These are phyloP conservation scores for Suillus luteus DNA, from an alignment of 768 basidiomycete genomes.

Conservation along the genomic window DNA sequence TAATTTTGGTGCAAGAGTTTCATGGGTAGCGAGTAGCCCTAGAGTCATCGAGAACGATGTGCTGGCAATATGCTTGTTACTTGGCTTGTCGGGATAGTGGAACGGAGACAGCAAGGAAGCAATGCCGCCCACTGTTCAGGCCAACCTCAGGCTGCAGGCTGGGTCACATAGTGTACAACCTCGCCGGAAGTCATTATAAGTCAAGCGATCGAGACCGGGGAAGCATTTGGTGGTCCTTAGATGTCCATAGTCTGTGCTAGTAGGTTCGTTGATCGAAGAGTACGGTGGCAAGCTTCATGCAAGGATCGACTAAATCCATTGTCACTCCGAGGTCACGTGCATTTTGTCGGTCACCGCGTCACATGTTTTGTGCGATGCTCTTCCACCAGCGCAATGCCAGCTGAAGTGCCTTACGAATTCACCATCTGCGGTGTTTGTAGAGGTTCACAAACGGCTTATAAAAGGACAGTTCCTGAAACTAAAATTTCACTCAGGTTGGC, in stretches of 20 bases:
- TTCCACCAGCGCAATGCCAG: too few relatives aligned
- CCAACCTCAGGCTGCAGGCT: neutral
- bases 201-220: neutral
- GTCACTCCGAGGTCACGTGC: too few relatives aligned
- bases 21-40: neutral
- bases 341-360: too few relatives aligned
- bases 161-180: neutral
- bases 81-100: neutral
- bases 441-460: neutral
- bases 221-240: neutral
- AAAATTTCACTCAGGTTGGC: neutral
- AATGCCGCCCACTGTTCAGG: slow-evolving; percentile 1
- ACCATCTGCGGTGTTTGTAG: too few relatives aligned
- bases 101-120: neutral
- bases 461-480: neutral
- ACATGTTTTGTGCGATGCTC: too few relatives aligned
- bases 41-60: neutral
- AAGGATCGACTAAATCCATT: too few relatives aligned
- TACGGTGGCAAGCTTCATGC: too few relatives aligned
- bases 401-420: too few relatives aligned
- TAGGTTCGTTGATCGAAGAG: too few relatives aligned
- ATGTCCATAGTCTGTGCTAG: neutral
- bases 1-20: neutral
- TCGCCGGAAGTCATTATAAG: neutral
- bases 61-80: neutral